Conservation (phyloP, 805 yeast genomes). For the Saturnispora ahearnii region DNA sequence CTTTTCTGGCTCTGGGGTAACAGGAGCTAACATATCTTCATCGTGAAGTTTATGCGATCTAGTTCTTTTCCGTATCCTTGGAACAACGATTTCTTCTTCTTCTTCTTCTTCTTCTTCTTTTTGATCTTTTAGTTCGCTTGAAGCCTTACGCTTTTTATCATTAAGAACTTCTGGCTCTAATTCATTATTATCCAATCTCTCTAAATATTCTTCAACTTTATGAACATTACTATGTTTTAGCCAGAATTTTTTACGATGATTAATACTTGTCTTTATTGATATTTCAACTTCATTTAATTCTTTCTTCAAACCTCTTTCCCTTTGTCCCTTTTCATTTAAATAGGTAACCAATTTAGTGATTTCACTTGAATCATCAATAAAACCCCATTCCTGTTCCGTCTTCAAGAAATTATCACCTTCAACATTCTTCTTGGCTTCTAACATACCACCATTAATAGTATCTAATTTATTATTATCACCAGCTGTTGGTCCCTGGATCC, state of each 20-base stretch:
- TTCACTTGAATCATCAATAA: conserved; percentile 51
- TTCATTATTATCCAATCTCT: conserved; percentile 31
- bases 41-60: conserved; percentile 1
- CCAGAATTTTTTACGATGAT: conserved; percentile 36
- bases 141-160: conserved; percentile 2
- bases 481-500: conserved; percentile 83
- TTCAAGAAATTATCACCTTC: conserved; percentile 53
- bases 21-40: conserved; percentile 14
- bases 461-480: conserved; percentile 36
- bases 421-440: conserved; percentile 33
- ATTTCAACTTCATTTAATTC: conserved; percentile 44
- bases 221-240: conserved; percentile 6
- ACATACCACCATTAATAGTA: conserved; percentile 25
- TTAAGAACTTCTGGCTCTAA: conserved; percentile 22
- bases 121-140: conserved; percentile 30
- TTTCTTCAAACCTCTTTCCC: conserved; percentile 59
- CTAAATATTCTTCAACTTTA: conserved; percentile 11
- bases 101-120: conserved; percentile 20
- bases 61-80: conserved; percentile 13
- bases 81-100: conserved; percentile 8
- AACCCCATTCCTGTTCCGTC: conserved; percentile 57
- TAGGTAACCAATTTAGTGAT: conserved; percentile 48
- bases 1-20: conserved; percentile 8
- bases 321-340: conserved; percentile 65
- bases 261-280: conserved; percentile 47